phyloP scores from a whole-genome alignment of 176 grass and related monocot species.

The Dendrocalamus sinicus region DNA sequence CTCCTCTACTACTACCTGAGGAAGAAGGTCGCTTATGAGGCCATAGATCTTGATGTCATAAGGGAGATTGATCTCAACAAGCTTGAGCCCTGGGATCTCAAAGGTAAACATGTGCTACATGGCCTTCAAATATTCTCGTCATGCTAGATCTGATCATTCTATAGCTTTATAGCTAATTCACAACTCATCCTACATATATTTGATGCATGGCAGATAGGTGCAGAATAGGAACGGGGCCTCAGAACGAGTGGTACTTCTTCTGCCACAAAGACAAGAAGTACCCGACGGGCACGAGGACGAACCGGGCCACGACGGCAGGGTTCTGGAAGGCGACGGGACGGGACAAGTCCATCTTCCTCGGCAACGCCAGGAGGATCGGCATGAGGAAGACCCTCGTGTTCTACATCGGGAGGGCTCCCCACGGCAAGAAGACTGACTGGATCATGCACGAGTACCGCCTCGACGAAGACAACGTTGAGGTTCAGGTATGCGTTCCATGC shows the following conservation, averaged over 20 bases:
- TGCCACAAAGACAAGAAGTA: constrained; percentile 99
- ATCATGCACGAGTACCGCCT: constrained; percentile 95
- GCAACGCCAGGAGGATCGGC: constrained; percentile 67
- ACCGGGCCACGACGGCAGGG: constrained; percentile 75
- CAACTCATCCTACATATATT: neutral
- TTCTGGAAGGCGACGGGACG: constrained; percentile 98
- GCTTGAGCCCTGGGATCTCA: constrained; percentile 97
- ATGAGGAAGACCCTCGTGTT: constrained; percentile 97
- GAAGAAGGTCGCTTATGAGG: constrained; percentile 94
- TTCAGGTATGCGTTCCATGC: constrained; percentile 51
- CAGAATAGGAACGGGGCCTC: constrained; percentile 83
- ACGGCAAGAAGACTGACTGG: constrained; percentile 89
- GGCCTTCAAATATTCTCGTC: neutral
- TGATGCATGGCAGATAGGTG: constrained; percentile 69
- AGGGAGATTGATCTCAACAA: constrained; percentile 93
- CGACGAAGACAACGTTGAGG: constrained; percentile 64
- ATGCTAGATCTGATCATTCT: constrained; percentile 6
- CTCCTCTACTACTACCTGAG: constrained; percentile 98
- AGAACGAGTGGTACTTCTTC: constrained; percentile 97
- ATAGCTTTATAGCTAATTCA: neutral
- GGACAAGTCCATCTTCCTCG: constrained; percentile 82
- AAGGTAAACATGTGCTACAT: constrained; percentile 56
- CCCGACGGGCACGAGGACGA: constrained; percentile 90
- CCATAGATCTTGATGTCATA: constrained; percentile 98
- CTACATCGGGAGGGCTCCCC: constrained; percentile 92